A percentile compares a stretch with the other conserved stretches of the same genome.
phyloP scores from a whole-genome alignment of 768 basidiomycete species.

The Hemileccinum impolitum region DNA sequence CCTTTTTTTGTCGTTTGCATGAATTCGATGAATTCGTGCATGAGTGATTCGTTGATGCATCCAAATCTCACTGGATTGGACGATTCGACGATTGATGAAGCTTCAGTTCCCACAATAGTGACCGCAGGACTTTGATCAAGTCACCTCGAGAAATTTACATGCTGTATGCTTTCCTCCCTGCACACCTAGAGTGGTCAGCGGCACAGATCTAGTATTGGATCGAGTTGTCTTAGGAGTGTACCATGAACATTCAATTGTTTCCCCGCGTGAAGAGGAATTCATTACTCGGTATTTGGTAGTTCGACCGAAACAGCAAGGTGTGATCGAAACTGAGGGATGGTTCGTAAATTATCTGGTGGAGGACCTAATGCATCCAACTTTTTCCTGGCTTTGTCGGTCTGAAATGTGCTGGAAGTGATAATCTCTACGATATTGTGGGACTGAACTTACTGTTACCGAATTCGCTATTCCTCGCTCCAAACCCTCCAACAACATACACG shows the following conservation, averaged over 20 bases:
- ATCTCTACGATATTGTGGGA: background rate
- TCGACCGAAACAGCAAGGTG: slow-evolving; percentile 43
- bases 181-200: background rate
- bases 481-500: slow-evolving; percentile 87
- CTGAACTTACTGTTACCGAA: slow-evolving; percentile 53
- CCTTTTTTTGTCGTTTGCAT: too few relatives aligned
- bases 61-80: too few relatives aligned
- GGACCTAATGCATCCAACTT: slow-evolving; percentile 58
- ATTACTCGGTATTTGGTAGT: slow-evolving; percentile 18
- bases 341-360: slow-evolving; percentile 65
- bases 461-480: slow-evolving; percentile 78
- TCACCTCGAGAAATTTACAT: too few relatives aligned
- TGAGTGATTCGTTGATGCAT: too few relatives aligned
- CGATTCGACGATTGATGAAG: too few relatives aligned
- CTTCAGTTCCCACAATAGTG: too few relatives aligned
- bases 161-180: background rate
- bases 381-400: slow-evolving; percentile 70
- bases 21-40: too few relatives aligned
- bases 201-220: slow-evolving; percentile 6
- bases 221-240: background rate
- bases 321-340: slow-evolving; percentile 66
- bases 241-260: background rate
- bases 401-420: slow-evolving; percentile 9
- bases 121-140: too few relatives aligned
- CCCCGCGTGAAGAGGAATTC: background rate